Conservation (phyloP, 2,329 filamentous ascomycete genomes). For the Cytospora schulzeri region DNA sequence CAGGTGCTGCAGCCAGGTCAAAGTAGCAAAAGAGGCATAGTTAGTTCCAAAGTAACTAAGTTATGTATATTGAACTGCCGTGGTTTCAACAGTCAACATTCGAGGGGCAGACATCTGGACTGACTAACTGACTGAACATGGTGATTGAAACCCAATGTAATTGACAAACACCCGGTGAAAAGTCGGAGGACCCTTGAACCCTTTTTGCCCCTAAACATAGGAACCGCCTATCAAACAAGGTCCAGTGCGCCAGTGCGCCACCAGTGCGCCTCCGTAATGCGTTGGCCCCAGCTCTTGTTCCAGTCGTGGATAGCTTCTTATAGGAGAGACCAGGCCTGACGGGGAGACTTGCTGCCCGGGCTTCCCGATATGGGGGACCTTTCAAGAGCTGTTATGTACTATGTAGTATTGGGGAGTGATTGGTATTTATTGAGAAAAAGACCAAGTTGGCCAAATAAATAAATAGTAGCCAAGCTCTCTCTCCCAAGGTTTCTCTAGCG, state of each 20-base stretch:
- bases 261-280: not conserved
- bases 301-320: conserved; percentile 21
- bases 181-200: conserved; percentile 10
- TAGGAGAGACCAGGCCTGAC: not conserved
- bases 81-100: too few species aligned
- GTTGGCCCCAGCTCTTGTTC: not conserved
- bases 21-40: too few species aligned
- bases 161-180: not conserved
- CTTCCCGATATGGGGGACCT: not conserved
- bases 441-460: not conserved
- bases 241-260: not conserved
- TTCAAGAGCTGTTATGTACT: not conserved
- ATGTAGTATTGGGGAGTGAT: too few species aligned
- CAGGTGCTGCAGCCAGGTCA: too few species aligned
- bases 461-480: not conserved
- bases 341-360: not conserved
- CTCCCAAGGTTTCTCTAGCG: not conserved
- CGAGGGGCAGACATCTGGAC: too few species aligned
- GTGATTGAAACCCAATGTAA: conserved; percentile 9
- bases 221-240: not conserved
- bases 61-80: too few species aligned
- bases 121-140: too few species aligned
- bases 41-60: too few species aligned
- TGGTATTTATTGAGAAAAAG: not conserved
- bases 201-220: not conserved